These are phyloP conservation scores for Pharnaceum exiguum DNA, from an alignment of 148 eudicot genomes.

Conservation along the genomic window DNA sequence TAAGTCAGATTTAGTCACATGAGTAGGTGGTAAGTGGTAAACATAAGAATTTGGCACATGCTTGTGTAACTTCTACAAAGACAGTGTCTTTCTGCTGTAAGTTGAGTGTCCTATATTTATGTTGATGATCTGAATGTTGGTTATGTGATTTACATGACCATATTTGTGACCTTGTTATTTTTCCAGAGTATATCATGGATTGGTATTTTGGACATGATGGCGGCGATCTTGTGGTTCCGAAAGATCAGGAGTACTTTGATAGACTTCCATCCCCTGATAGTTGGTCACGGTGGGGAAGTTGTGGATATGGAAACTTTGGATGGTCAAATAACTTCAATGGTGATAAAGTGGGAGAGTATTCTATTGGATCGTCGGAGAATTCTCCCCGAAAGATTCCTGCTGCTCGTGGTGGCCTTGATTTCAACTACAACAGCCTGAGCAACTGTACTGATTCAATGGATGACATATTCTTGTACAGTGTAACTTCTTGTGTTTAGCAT, in stretches of 20 bases:
- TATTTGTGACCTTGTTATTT: not conserved
- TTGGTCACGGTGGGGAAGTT: slow-evolving; percentile 53
- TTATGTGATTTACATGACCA: too few relatives aligned
- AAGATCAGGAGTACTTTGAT: slow-evolving; percentile 41
- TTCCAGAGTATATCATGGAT: slow-evolving; percentile 46
- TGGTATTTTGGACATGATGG: slow-evolving; percentile 49
- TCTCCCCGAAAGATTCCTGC: slow-evolving; percentile 19
- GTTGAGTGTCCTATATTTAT: too few relatives aligned
- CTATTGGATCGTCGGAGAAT: slow-evolving; percentile 24
- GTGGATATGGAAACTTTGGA: slow-evolving; percentile 26
- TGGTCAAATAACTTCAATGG: slow-evolving; percentile 29
- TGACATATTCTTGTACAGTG: slow-evolving; percentile 61
- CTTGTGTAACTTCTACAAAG: too few relatives aligned
- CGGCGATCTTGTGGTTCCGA: slow-evolving; percentile 53
- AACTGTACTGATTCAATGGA: slow-evolving; percentile 37
- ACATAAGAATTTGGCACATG: too few relatives aligned
- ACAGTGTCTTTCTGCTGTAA: too few relatives aligned
- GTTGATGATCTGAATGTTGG: too few relatives aligned
- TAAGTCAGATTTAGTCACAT: too few relatives aligned
- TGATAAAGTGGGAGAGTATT: slow-evolving; percentile 21
- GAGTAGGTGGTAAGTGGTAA: too few relatives aligned
- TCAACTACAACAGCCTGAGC: slow-evolving; percentile 28
- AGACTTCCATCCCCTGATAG: slow-evolving; percentile 53
- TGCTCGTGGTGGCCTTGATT: slow-evolving; percentile 28
- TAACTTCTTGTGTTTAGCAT: slow-evolving; percentile 33